phyloP scores from a whole-genome alignment of 768 basidiomycete species.

The Mycena chlorophos region DNA sequence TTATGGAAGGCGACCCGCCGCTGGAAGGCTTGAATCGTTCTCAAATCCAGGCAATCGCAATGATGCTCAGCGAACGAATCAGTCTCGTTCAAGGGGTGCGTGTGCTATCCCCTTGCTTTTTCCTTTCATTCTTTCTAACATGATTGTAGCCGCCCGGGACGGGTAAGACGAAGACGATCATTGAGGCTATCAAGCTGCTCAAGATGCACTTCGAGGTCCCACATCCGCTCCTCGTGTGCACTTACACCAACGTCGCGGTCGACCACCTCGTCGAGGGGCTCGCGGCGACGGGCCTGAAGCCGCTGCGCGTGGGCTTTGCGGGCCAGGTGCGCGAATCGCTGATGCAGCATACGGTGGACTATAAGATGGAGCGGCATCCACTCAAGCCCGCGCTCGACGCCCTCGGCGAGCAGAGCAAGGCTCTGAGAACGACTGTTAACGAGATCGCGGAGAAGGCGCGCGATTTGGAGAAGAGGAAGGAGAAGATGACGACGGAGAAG shows the following conservation, averaged over 20 bases:
- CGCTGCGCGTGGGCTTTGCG: conserved; percentile 72
- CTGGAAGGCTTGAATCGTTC: conserved; percentile 65
- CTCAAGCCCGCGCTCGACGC: conserved; percentile 46
- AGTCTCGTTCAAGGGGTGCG: conserved; percentile 87
- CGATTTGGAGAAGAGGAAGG: conserved; percentile 35
- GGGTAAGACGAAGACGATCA: conserved; percentile 90
- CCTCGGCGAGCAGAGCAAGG: conserved; percentile 37
- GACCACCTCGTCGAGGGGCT: neutral
- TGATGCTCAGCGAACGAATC: conserved; percentile 79
- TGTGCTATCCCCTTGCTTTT: conserved; percentile 11
- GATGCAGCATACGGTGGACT: conserved; percentile 58
- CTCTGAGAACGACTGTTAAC: conserved; percentile 24
- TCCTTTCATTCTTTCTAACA: neutral
- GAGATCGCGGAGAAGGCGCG: conserved; percentile 30
- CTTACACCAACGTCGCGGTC: conserved; percentile 37
- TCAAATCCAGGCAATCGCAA: conserved; percentile 81
- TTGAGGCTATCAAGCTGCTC: conserved; percentile 78
- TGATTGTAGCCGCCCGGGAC: conserved; percentile 77
- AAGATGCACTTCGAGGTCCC: conserved; percentile 83
- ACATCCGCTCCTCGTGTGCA: conserved; percentile 86
- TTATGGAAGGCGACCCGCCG: conserved; percentile 76
- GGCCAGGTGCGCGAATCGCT: conserved; percentile 62
- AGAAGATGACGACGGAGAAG: conserved; percentile 8
- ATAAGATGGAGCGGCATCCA: conserved; percentile 62
- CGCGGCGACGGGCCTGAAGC: conserved; percentile 23